Base-by-base conservation (phyloP, 1,139 yeast species). In the Debaryomyces robertsiae region DNA sequence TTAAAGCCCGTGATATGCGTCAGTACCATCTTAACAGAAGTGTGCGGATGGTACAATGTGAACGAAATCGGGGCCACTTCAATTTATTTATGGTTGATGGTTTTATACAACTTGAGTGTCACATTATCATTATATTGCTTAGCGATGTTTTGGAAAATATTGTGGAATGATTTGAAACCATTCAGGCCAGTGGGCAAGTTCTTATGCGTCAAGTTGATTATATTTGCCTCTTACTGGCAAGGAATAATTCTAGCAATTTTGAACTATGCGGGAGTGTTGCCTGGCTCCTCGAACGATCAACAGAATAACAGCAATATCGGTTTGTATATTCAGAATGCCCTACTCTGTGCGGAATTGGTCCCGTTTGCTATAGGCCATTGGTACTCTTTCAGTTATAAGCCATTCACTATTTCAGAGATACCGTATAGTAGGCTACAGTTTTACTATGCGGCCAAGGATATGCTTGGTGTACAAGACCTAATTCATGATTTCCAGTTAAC, bases 171-270 rank as follows among this genome's bases (percentile, higher is more conserved):
- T 53, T 72, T 93, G 51, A 74, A 71, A 41, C 90, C 87, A 0
- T 91, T 84, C 65, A 77, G 87, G 40, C 98, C 98, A 2, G 82
- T 93, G 72, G 91, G 95, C 7, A 94, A 94, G 61, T 93, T 93
- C 58, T 62, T 94, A 33, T 90, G 97, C 66, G 96, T 93, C 40
- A 93, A 93, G 60, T 73, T 90, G 49, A 88, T 93, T 43, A 91
- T 94, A 42, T 93, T 93, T 71, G 97, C 96, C 27, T 87, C 96
- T 13, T 93, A 90, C 61, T 93, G 98, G 98, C 98, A 93, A 60
- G 93, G 96, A 0, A 73, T 91, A 18, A 53, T 83, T 0, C 69
- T 93, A 36, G 81, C 88, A 0, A 58, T 85, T 1, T 55, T 88
- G 30, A 81, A 76, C 47, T 73, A 75, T 50, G 61, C 80, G 31